These are phyloP conservation scores for Phytophthora sojae DNA, from an alignment of 352 stramenopile species.

Conservation along the genomic window DNA sequence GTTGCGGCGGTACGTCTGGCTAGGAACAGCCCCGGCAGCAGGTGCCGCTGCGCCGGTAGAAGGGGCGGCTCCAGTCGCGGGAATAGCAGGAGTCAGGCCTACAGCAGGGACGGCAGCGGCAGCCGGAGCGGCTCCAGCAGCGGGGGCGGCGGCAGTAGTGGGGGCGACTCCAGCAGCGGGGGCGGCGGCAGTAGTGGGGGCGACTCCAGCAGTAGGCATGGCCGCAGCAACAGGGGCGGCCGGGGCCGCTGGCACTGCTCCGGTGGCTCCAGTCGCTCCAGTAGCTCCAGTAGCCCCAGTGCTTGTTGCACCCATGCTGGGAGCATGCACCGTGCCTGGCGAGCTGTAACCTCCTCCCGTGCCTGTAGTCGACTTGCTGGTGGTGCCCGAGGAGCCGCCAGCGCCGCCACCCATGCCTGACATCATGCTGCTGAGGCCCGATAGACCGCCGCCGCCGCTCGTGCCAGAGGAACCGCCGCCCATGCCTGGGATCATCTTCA, in stretches of 20 bases:
- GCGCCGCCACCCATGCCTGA: neutral
- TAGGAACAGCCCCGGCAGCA: neutral
- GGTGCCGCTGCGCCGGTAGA: neutral
- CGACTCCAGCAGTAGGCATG: too few species aligned
- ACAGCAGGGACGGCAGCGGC: neutral
- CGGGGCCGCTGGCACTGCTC: too few species aligned
- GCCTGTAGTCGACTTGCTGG: neutral
- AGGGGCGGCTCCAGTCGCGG: neutral
- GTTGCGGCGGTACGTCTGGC: neutral
- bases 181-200: too few species aligned
- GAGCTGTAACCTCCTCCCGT: neutral
- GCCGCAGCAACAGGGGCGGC: too few species aligned
- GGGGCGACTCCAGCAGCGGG: too few species aligned
- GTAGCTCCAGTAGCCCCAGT: conserved; percentile 3
- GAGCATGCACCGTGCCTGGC: conserved; percentile 5
- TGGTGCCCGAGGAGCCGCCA: neutral
- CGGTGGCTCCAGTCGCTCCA: too few species aligned
- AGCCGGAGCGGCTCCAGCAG: too few species aligned
- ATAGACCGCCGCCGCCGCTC: neutral
- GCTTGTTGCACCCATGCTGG: neutral
- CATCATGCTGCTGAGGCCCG: neutral
- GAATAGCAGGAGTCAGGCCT: neutral
- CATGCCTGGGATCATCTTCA: conserved; percentile 7
- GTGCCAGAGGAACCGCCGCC: neutral
- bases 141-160: too few species aligned